Evolutionary conservation across 768 basidiomycete species (phyloP), one percentile per base, ranked within the genome.

Genomic region (Tricholoma furcatifolium): DNA sequence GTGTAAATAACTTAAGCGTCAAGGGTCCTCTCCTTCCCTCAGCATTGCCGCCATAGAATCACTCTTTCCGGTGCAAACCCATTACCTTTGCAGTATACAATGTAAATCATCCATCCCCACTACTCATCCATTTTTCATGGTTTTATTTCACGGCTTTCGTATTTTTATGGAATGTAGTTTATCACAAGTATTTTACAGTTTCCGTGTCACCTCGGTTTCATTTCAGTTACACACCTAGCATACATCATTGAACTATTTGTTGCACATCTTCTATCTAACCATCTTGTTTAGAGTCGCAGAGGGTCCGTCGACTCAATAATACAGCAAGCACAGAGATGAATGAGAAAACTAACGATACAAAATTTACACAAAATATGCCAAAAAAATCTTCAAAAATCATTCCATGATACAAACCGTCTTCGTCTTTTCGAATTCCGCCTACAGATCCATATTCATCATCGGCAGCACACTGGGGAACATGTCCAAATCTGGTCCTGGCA

Each of bases 361-460:
- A 40, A 17, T 27, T 32, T 31, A 23, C 3, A 35, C 34, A 14
- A 32, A 34, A 50, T 43, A 21, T 32, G 9, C 23, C 12, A 39
- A 44, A 17, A 44, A 17, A 9, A 20, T 45, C 14, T 39, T 36
- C 24, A 45, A 35, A 20, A 20, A 17, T 31, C 51, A 20, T 34
- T 23, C 46, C 18, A 47, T 24, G 11, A 42, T 54, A 31, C 32
- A 12, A 52, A 11, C 51, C 11, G 31, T 6, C n/a, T 21, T n/a
- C 8, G 4, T 8, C n/a, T n/a, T n/a, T n/a, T n/a, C n/a, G n/a
- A n/a, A n/a, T 42, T 21, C 24, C 49, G 20, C 6, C 32, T 56
- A 57, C 44, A 53, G 9, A n/a, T 56, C 50, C 47, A 53, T 57
- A 30, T 50, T 57, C 35, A 54, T 35, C 36, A 53, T 30, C 15